A percentile compares a stretch with the other conserved stretches of the same genome.
phyloP scores from a whole-genome alignment of 192 early-diverging fungal genomes.

The Linnemannia zychae region DNA sequence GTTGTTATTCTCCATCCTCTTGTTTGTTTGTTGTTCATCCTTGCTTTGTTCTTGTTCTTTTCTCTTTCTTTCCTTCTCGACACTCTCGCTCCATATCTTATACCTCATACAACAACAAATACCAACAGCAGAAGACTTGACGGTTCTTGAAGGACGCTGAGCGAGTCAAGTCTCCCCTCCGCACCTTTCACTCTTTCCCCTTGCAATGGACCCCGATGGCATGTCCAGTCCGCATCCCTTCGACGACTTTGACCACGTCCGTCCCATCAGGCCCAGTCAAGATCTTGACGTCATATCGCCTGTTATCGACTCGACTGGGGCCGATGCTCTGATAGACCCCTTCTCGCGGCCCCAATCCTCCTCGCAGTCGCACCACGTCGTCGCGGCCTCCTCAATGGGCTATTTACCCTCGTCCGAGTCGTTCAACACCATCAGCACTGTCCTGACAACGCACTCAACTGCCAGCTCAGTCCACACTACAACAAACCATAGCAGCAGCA shows the following conservation, averaged over 20 bases:
- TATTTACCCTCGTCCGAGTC: slow-evolving; percentile 5
- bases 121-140: not conserved
- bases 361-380: not conserved
- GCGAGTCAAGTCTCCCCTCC: not conserved
- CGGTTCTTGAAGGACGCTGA: not conserved
- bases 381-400: not conserved
- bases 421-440: slow-evolving; percentile 10
- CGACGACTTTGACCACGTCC: slow-evolving; percentile 45
- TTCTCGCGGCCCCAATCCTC: not conserved
- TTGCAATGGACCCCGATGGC: slow-evolving; percentile 41
- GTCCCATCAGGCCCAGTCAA: slow-evolving; percentile 17
- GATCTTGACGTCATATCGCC: not conserved
- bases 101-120: too few species aligned
- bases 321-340: not conserved
- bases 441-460: slow-evolving; percentile 7
- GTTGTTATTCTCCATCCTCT: not conserved
- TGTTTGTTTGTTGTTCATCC: not conserved
- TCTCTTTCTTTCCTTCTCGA: not conserved
- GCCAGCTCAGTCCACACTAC: not conserved
- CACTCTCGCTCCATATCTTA: not conserved
- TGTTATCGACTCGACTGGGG: not conserved
- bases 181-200: not conserved
- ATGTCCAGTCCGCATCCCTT: slow-evolving; percentile 25
- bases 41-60: not conserved
- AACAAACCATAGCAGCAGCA: not conserved